Base-by-base conservation (phyloP, 2,329 filamentous ascomycete species). In the Hypoxylon sp. region DNA sequence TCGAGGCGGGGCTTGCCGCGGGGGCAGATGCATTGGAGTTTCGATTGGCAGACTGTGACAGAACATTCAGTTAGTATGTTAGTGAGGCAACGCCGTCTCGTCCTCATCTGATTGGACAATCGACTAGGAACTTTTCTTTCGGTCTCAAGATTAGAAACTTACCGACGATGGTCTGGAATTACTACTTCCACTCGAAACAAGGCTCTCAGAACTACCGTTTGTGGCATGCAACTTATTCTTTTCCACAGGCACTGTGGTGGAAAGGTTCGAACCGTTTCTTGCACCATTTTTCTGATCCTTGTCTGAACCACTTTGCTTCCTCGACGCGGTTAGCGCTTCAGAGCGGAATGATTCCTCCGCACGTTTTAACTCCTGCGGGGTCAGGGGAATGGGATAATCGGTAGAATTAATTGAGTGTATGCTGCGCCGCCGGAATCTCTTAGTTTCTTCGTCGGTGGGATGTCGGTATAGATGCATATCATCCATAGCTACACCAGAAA, bases 361-460 rank as follows among this genome's bases (percentile, higher is more conserved):
- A 66, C 76, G 79, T 73, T 76, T 77, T 57, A 79, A 75, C 45
- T 79, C 76, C 59, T 79, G 80, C 67, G 81, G 78, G 67, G 77
- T 77, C 72, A 80, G 58, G 69, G 77, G 75, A 67, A 75, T 80
- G 60, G 79, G 77, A 72, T 81, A 81, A 67, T 83, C 80, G 72
- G 80, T 72, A 74, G 81, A 80, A 78, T 88, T 85, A 66, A 86
- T 79, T 17, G 89, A 91, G 71, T 93, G 93, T 82, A 97, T 87
- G 80, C 94, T 98, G 72, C 94, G 89, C 76, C 94, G 89, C 73
- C 94, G 87, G 80, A 94, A 91, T 76, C 93, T 87, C 80, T 91
- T 93, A 9, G 90, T 87, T 36, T 91, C 86, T 28, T 95, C 93
- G 17, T 87, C 80, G n/a, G 81, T 78, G 25, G 83, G 78, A 60